Evolutionary conservation across 345 rosid species (phyloP).

Genomic region (Populus nigra): DNA sequence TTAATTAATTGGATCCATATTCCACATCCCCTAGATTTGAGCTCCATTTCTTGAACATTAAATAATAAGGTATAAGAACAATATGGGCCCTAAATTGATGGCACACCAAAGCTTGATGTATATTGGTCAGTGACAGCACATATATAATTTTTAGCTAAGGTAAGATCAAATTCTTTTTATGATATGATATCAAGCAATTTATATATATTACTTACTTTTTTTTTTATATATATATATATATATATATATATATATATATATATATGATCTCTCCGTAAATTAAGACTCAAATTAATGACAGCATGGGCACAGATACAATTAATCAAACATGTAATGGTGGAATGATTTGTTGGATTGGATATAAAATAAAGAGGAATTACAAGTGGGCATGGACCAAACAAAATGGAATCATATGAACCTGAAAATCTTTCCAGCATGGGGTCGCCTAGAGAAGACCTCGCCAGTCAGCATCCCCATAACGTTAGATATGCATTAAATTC

Average conservation of each 20-base stretch:
- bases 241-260: too few relatives aligned
- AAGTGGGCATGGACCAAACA: background rate
- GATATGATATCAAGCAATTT: too few relatives aligned
- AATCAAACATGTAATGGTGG: too few relatives aligned
- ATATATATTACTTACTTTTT: too few relatives aligned
- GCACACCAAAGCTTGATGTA: background rate
- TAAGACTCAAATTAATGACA: background rate
- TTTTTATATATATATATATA: too few relatives aligned
- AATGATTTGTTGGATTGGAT: too few relatives aligned
- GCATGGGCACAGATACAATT: background rate
- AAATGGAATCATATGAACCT: background rate
- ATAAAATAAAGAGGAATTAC: background rate
- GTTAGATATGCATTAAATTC: background rate
- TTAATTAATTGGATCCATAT: background rate
- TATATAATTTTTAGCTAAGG: too few relatives aligned
- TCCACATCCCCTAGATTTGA: background rate
- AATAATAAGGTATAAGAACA: background rate
- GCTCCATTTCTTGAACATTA: background rate
- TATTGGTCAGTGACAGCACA: background rate
- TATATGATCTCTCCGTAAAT: background rate
- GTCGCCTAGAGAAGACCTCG: background rate
- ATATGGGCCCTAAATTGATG: background rate
- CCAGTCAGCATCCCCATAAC: background rate
- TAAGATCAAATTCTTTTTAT: too few relatives aligned
- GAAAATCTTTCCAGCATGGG: background rate